A percentile compares a stretch with the other conserved stretches of the same genome.
Conservation (phyloP, 441 rosid genomes). For the Jatropha multifida region DNA sequence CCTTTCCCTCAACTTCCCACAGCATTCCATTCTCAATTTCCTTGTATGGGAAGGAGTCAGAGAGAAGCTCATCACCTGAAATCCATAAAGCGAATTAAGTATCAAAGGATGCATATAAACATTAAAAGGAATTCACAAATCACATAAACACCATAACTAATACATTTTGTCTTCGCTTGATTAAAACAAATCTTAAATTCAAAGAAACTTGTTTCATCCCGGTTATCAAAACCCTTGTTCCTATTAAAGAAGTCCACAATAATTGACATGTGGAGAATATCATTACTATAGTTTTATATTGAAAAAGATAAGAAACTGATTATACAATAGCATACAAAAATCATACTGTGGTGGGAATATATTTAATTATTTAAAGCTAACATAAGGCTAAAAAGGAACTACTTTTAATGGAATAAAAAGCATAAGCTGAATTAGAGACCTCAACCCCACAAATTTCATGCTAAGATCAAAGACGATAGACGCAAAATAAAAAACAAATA, state of each 20-base stretch:
- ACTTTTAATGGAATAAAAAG: no score
- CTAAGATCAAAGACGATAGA: neutral
- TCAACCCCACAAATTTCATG: neutral
- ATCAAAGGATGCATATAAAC: neutral
- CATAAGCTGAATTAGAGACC: neutral
- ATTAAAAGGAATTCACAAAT: neutral
- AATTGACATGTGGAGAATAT: no score
- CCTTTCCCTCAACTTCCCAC: slow-evolving; percentile 93
- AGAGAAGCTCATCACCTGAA: slow-evolving; percentile 88
- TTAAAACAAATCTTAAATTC: neutral
- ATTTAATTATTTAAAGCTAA: no score
- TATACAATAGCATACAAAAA: neutral
- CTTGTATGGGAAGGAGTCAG: slow-evolving; percentile 81
- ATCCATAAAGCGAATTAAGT: slow-evolving; percentile 9
- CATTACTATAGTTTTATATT: no score
- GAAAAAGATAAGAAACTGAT: neutral
- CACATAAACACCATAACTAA: neutral
- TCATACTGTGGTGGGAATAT: neutral
- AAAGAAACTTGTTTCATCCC: neutral
- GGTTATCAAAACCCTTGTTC: neutral
- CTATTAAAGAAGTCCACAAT: no score
- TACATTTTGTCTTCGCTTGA: neutral
- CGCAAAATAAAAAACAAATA: neutral
- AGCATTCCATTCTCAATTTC: slow-evolving; percentile 63
- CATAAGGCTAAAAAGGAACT: neutral